Base-by-base conservation (phyloP, 2,329 filamentous ascomycete species). In the Penicillium sp. region DNA sequence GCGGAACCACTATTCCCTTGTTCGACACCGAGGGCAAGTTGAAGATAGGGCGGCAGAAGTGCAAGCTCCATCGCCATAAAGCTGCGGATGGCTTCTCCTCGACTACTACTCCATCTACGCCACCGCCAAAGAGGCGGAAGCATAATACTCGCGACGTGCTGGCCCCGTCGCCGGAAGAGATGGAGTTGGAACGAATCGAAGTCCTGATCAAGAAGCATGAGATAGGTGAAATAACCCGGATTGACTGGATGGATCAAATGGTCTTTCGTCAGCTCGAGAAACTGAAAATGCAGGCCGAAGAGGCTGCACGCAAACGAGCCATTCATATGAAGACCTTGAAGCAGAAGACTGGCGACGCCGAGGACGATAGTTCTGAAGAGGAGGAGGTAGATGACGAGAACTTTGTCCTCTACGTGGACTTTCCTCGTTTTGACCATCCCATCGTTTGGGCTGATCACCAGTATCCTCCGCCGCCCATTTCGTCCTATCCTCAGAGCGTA, bases 181-280 rank as follows among this genome's bases (percentile, higher is more conserved):
- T 90, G 47, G 94, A 99, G 71, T 81, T 96, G 55, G 91, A 96
- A 63, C 81, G 94, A 16, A 81, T 99, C 61, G 92, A 97, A 66
- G 87, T 85, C 48, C 73, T 97, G 20, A 88, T 99, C 68, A 99
- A 99, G 74, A 95, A 96, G 73, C 94, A 97, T 67, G 95, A 99
- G 68, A 95, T 96, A 88, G 92, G 91, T 16, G 94, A 99, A 69
- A 92, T 99, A 24, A 86, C 90, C 0, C 84, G 91, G 14, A 88
- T 96, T 43, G 90, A 95, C 63, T 99, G 94, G 95, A 81, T 99
- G 39, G 94, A 99, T 69, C 89, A 94, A 65, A 81, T 97, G 62
- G 92, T 96, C 2, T 99, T 95, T 69, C 86, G 92, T 36, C 88
- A 88, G 46, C 86, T 95, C 53, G 92, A 96, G 74, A 94, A 89